These are phyloP conservation scores for Petunia secreta DNA, from an alignment of 257 asterid species.

Conservation along the genomic window DNA sequence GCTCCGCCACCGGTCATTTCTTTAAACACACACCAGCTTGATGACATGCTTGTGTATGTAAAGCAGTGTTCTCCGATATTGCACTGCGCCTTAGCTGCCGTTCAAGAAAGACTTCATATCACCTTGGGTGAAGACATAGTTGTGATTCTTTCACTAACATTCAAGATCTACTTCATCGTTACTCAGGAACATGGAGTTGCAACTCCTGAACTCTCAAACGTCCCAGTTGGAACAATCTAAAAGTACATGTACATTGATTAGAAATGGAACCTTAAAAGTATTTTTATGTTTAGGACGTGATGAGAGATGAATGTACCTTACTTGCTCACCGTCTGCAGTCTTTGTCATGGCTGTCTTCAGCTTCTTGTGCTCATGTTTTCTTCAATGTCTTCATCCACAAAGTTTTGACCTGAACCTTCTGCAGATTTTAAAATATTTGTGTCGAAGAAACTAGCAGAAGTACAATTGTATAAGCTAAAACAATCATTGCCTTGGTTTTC, in stretches of 20 bases:
- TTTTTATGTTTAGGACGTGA: not conserved
- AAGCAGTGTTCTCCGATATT: constrained; percentile 21
- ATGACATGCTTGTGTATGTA: not conserved
- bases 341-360: constrained; percentile 4
- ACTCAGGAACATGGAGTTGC: not conserved
- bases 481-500: not conserved
- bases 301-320: not conserved
- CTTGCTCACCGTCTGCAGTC: not conserved
- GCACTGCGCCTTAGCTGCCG: not conserved
- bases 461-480: not conserved
- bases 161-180: constrained; percentile 7
- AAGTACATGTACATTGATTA: constrained; percentile 12
- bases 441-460: constrained; percentile 14
- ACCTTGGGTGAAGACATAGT: not conserved
- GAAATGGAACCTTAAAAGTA: not conserved
- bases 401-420: constrained; percentile 29
- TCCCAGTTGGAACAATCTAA: constrained; percentile 16
- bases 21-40: constrained; percentile 1
- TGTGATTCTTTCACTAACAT: constrained; percentile 1
- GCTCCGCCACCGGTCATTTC: not conserved
- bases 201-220: not conserved
- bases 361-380: constrained; percentile 23
- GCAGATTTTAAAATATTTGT: not conserved
- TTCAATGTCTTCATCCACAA: constrained; percentile 32
- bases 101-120: constrained; percentile 12